Base-by-base conservation (phyloP, 148 eudicot species). In the Amaranthus cruentus region DNA sequence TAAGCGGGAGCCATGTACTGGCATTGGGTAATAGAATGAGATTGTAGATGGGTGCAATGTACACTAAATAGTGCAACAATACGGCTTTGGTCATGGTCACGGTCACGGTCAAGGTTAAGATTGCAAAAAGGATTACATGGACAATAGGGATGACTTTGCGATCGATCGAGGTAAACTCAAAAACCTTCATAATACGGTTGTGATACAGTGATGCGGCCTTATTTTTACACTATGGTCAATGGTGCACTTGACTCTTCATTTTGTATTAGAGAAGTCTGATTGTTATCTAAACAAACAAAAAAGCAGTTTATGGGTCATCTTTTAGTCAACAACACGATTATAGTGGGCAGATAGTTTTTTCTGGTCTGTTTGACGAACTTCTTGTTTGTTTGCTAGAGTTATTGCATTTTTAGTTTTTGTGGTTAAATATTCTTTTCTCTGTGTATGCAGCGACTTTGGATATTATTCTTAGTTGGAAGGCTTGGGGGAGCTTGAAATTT, bases 401-500 rank as follows among this genome's bases (percentile, higher is more conserved):
- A 65, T 57, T 14, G 9, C 43, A n/a, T 69, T 10, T 8, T 69
- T 44, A 18, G 9, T 5, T 42, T 57, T 58, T 15, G 38, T 28
- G 13, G 13, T 59, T 59, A 7, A 47, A 47, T 70, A 55, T 56
- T 63, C 56, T 63, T 76, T 48, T 78, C 12, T 0, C 42, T 47
- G 54, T 48, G 60, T 85, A 49, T 75, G 80, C 96, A 95, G 99
- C 97, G 67, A 62, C 88, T 54, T 73, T 95, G 76, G 99, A 95
- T 84, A 90, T 95, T 67, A 75, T 88, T 70, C 96, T 95, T 68
- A 95, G 96, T 77, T 84, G 84, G 86, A 82, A 82, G 86, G 99
- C 99, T 54, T 92, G 96, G 99, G 89, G 96, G 81, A 92, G 96
- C 88, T 78, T 95, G 88, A 88, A 84, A 81, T 81, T 76, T 81